Evolutionary conservation across 805 yeast genomes (phyloP).

Genomic region (Kurtzmaniella fragi): DNA sequence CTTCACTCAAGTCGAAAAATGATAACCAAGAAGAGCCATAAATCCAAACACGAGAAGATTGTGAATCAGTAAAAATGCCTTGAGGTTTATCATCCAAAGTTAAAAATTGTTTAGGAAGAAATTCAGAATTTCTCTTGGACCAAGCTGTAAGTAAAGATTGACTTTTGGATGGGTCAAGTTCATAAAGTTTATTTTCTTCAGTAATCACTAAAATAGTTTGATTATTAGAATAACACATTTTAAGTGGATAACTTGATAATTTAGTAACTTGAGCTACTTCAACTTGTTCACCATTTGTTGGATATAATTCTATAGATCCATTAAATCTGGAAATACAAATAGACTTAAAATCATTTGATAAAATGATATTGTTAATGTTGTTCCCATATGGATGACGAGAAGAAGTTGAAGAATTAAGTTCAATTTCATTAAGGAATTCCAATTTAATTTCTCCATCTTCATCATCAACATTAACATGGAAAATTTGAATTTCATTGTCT

Average conservation of each 20-base stretch:
- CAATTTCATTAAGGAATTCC: slow-evolving; percentile 41
- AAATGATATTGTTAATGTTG: slow-evolving; percentile 48
- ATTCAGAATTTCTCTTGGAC: slow-evolving; percentile 74
- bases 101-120: slow-evolving; percentile 61
- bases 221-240: slow-evolving; percentile 48
- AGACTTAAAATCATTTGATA: slow-evolving; percentile 39
- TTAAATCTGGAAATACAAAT: slow-evolving; percentile 58
- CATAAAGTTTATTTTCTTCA: slow-evolving; percentile 70
- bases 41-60: slow-evolving; percentile 59
- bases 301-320: slow-evolving; percentile 57
- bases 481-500: slow-evolving; percentile 54
- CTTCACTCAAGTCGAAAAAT: slow-evolving; percentile 59
- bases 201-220: slow-evolving; percentile 60
- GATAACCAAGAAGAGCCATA: slow-evolving; percentile 83
- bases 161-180: slow-evolving; percentile 39
- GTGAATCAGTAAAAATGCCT: slow-evolving; percentile 57
- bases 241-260: slow-evolving; percentile 55
- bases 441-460: slow-evolving; percentile 11
- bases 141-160: slow-evolving; percentile 53
- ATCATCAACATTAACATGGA: slow-evolving; percentile 31
- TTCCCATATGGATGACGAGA: slow-evolving; percentile 21
- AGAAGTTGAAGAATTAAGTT: slow-evolving; percentile 12
- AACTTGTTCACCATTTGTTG: slow-evolving; percentile 15
- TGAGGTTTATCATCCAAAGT: slow-evolving; percentile 60
- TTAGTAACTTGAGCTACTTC: slow-evolving; percentile 46